Evolutionary conservation across 257 asterid species (phyloP).

Genomic region (Solanum piurae): DNA sequence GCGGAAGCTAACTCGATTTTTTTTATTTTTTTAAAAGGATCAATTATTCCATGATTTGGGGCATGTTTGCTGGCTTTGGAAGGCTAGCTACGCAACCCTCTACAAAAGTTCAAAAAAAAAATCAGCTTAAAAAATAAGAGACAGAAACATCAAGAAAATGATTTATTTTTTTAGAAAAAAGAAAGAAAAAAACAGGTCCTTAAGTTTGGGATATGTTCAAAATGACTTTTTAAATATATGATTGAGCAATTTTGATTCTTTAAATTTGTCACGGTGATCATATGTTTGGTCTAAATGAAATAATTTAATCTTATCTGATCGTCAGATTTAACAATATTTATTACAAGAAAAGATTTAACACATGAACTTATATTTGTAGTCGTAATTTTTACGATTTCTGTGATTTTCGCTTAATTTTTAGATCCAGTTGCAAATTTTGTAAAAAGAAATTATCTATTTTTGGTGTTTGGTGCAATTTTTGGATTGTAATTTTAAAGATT

Average conservation of each 20-base stretch:
- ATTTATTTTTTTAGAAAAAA: no score
- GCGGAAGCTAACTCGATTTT: fast-evolving
- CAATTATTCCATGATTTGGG: not conserved
- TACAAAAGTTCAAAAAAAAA: not conserved
- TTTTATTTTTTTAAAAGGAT: not conserved
- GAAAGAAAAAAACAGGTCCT: no score
- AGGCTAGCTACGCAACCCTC: not conserved
- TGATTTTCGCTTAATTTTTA: no score
- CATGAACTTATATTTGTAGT: not conserved
- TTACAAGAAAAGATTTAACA: not conserved
- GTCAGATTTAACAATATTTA: no score
- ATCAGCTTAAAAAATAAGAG: no score
- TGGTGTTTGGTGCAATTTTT: not conserved
- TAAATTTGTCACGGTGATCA: no score
- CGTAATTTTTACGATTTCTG: no score
- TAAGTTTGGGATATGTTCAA: not conserved
- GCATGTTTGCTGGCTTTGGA: not conserved
- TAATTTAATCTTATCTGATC: no score
- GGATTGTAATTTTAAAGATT: no score
- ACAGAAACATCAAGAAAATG: not conserved
- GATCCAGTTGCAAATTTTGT: not conserved
- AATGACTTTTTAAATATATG: not conserved
- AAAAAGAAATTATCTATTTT: not conserved
- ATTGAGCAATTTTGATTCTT: not conserved
- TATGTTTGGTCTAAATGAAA: not conserved